These are phyloP conservation scores for Handroanthus guayacan DNA, from an alignment of 257 asterid genomes.

Conservation along the genomic window DNA sequence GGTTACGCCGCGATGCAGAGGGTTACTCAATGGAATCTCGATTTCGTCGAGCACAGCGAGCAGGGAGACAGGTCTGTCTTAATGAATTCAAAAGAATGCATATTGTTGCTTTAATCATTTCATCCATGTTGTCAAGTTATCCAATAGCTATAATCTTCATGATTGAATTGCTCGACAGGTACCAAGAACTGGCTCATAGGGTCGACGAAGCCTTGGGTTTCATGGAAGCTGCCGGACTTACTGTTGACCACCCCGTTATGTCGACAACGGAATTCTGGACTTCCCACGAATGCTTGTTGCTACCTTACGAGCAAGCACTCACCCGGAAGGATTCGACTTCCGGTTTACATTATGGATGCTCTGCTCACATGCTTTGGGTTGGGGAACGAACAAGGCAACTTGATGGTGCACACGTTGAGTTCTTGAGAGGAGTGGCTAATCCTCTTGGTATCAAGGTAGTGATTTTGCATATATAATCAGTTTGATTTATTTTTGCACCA, in stretches of 20 bases:
- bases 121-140: not conserved
- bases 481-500: not conserved
- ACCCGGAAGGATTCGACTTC: constrained; percentile 82
- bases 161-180: constrained; percentile 53
- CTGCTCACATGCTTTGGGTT: constrained; percentile 95
- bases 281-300: constrained; percentile 79
- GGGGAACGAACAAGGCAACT: constrained; percentile 87
- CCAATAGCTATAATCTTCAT: not conserved
- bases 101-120: no score
- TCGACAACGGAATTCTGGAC: constrained; percentile 87
- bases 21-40: constrained; percentile 87
- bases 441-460: constrained; percentile 87
- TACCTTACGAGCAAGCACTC: constrained; percentile 85
- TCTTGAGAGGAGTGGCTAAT: constrained; percentile 79
- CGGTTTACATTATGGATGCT: constrained; percentile 81
- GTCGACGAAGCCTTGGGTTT: constrained; percentile 92
- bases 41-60: constrained; percentile 82
- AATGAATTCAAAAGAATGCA: not conserved
- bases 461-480: not conserved
- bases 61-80: constrained; percentile 80
- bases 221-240: constrained; percentile 89
- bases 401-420: constrained; percentile 84
- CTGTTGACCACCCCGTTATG: constrained; percentile 82
- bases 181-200: constrained; percentile 82
- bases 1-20: constrained; percentile 96